Percentiles rank a stretch among this genome's conserved stretches.
Evolutionary conservation across 2,329 filamentous ascomycete genomes (phyloP).

Genomic region (Fusarium illudens): DNA sequence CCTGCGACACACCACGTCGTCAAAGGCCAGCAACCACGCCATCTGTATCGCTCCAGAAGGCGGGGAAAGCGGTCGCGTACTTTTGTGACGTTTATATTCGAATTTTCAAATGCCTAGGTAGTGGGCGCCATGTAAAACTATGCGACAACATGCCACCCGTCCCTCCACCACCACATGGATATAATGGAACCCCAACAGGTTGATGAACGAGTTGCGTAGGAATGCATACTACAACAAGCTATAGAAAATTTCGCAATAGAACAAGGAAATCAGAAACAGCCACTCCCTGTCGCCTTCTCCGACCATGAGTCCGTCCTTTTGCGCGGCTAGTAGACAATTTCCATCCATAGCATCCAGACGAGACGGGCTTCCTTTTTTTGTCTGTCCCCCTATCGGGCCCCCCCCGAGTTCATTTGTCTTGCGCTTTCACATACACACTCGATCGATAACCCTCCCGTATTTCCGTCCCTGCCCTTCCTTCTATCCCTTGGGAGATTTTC

Average conservation of each 20-base stretch:
- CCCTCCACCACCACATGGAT: slow-evolving; percentile 1
- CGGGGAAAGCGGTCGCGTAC: slow-evolving; percentile 16
- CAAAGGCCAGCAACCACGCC: not conserved
- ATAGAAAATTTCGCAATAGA: slow-evolving; percentile 38
- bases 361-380: slow-evolving; percentile 27
- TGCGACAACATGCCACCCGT: not conserved
- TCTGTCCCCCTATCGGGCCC: not conserved
- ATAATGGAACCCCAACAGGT: not conserved
- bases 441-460: slow-evolving; percentile 24
- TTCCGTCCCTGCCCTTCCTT: slow-evolving; percentile 34
- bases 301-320: slow-evolving; percentile 19
- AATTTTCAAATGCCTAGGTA: not conserved
- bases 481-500: slow-evolving; percentile 43
- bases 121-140: slow-evolving; percentile 12
- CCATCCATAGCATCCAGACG: slow-evolving; percentile 34
- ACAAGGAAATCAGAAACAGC: slow-evolving; percentile 33
- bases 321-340: slow-evolving; percentile 31
- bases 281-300: slow-evolving; percentile 12
- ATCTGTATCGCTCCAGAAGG: not conserved
- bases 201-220: slow-evolving; percentile 17
- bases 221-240: slow-evolving; percentile 38
- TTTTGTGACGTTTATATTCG: not conserved
- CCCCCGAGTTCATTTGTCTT: slow-evolving; percentile 4
- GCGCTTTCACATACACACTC: slow-evolving; percentile 18
- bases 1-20: not conserved